Base-by-base conservation (phyloP, 192 early-diverging fungal species). In the Backusella macrospora region DNA sequence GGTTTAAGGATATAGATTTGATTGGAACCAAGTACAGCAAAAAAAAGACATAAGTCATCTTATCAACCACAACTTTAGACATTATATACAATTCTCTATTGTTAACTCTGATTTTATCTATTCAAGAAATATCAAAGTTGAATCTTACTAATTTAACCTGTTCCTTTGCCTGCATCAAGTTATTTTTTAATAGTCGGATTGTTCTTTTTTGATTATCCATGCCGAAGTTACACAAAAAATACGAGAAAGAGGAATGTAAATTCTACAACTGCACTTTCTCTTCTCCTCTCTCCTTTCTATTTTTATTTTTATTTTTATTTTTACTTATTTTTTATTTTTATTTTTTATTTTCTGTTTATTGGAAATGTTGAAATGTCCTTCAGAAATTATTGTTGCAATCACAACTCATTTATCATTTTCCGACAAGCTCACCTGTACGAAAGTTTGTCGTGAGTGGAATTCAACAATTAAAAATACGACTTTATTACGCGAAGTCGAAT, bases 291-390 rank as follows among this genome's bases (percentile, higher is more conserved):
- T 55, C 23, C 52, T 55, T 21, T 18, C 9, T 59, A 13, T 59
- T 3, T 59, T 59, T 59, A 3, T 12, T 26, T 21, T 23, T 13
- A 0, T 13, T 59, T 26, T 21, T 52, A 12, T 23, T 10, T 59
- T 59, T 34, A 34, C 0, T 34, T 34, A 2, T 2, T 34, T 34
- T 34, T 34, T 34, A 34, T 34, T 4, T 26, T 59, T 23, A 23
- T 3, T 13, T 59, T 26, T 59, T 52, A 6, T 23, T 10, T 59
- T 59, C 5, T 26, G 26, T 23, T 26, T 0, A 26, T 13, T 59
- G 3, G 52, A 9, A 59, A 59, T 59, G 52, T 59, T 59, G 52
- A 59, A 59, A 59, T 59, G 52, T 26, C 52, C 52, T 59, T 23
- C 52, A 13, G 52, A 59, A 59, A 18, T 59, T 59, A 18, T 59